Base-by-base conservation (phyloP, 208 protist genomes). In the Balamuthia mandrillaris region DNA sequence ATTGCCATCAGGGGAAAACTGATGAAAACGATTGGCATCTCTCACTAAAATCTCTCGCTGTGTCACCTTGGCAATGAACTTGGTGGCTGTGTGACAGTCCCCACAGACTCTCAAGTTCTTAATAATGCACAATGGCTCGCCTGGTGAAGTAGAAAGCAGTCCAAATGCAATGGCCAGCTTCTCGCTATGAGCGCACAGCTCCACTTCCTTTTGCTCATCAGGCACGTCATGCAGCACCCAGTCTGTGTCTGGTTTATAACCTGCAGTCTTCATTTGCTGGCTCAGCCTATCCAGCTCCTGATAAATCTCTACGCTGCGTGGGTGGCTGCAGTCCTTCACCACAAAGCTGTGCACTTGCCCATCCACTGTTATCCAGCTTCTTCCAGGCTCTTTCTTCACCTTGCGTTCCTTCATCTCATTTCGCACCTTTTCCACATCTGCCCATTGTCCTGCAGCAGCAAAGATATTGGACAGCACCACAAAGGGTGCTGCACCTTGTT, bases 81-180 rank as follows among this genome's bases (percentile, higher is more conserved):
- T 86, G 37, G 82, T 86, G 47, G 82, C 82, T n/a, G 44, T 56
- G 66, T 86, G 81, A 37, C 81, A 86, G 42, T 86, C 81, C 7
- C 49, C 49, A 79, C 81, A 86, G 21, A 86, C 63, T 21, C 81
- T 27, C 10, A 86, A 24, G 47, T 86, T 86, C 35, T 86, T 86
- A 10, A 35, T 37, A 5, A 86, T 74, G 63, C 47, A 41, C 24
- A 86, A 0, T 14, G 81, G 21, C 44, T 56, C 39, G 0, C 65
- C 41, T 16, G 60, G 63, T 16, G 81, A 24, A 14, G 63, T 81
- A 37, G n/a, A 60, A 9, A 86, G 41, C 3, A 86, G 52, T 27
- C 45, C 81, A 58, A 60, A 86, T 6, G 24, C 1, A 7, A 86
- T 49, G 31, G 81, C 81, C 12, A 86, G 51, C 58, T 60, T 86